These are phyloP conservation scores for Sporothrix luriei DNA, from an alignment of 2,329 filamentous ascomycete species.

Conservation along the genomic window DNA sequence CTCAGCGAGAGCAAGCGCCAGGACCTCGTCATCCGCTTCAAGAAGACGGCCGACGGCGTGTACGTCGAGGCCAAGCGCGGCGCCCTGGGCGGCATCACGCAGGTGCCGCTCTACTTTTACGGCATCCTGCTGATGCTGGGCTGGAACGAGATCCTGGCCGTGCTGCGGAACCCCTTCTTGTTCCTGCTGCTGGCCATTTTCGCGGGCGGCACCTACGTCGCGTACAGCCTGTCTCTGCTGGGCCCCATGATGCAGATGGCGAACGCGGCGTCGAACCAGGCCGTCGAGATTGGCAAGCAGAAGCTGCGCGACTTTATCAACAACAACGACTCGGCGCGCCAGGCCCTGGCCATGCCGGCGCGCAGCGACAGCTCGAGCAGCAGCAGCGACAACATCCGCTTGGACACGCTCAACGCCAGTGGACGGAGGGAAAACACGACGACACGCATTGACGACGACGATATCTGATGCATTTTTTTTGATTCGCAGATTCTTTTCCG, in stretches of 20 bases:
- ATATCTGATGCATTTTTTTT: slow-evolving; percentile 49
- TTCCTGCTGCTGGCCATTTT: slow-evolving; percentile 75
- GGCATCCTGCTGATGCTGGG: slow-evolving; percentile 83
- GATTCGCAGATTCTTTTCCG: not conserved
- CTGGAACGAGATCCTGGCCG: slow-evolving; percentile 98
- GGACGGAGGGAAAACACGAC: slow-evolving; percentile 56
- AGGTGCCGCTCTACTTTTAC: slow-evolving; percentile 95
- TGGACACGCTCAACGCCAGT: slow-evolving; percentile 63
- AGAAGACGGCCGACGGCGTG: slow-evolving; percentile 96
- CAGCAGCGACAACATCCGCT: slow-evolving; percentile 54
- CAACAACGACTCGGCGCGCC: slow-evolving; percentile 78
- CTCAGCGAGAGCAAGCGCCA: slow-evolving; percentile 86
- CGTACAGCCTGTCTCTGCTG: slow-evolving; percentile 91
- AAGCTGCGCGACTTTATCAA: slow-evolving; percentile 87
- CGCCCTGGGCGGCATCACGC: slow-evolving; percentile 91
- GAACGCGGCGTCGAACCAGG: slow-evolving; percentile 84
- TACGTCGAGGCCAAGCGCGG: slow-evolving; percentile 98
- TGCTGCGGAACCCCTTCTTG: slow-evolving; percentile 32
- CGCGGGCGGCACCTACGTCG: slow-evolving; percentile 78
- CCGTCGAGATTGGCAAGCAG: slow-evolving; percentile 87
- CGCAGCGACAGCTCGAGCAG: slow-evolving; percentile 39
- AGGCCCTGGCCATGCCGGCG: slow-evolving; percentile 76
- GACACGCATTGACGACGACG: slow-evolving; percentile 57
- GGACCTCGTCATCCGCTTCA: slow-evolving; percentile 91
- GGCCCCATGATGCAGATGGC: slow-evolving; percentile 95